phyloP scores from a whole-genome alignment of 345 rosid species.

The Salix koriyanagi region DNA sequence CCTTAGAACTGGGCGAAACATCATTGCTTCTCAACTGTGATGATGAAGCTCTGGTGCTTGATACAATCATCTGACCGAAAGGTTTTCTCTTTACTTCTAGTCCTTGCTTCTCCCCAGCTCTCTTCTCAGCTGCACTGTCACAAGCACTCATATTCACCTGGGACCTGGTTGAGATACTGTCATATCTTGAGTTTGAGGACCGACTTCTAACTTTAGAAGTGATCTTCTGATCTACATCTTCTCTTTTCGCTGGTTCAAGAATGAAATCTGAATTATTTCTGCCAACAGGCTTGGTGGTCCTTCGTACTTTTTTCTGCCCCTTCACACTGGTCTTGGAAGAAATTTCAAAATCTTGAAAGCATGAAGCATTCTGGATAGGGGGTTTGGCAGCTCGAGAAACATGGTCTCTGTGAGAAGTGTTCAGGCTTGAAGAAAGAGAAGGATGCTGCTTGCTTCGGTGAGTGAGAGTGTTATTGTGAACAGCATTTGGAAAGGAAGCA shows the following conservation, averaged over 20 bases:
- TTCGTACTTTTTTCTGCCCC: slow-evolving; percentile 27
- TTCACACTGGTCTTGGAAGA: slow-evolving; percentile 40
- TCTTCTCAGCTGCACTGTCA: slow-evolving; percentile 16
- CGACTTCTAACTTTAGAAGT: slow-evolving; percentile 13
- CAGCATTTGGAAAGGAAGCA: slow-evolving; percentile 21
- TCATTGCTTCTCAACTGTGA: slow-evolving; percentile 31
- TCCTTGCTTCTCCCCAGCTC: slow-evolving; percentile 5
- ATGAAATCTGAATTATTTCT: slow-evolving; percentile 9
- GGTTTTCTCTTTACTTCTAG: slow-evolving; percentile 13
- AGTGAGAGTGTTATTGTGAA: slow-evolving; percentile 28
- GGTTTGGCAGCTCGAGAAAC: slow-evolving; percentile 35
- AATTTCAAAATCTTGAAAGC: slow-evolving; percentile 36
- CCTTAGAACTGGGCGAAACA: slow-evolving; percentile 27
- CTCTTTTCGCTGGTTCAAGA: slow-evolving; percentile 20
- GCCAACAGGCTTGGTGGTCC: slow-evolving; percentile 31
- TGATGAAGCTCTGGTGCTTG: slow-evolving; percentile 23
- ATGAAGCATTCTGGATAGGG: slow-evolving; percentile 27
- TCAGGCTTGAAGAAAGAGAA: slow-evolving; percentile 22
- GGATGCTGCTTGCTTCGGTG: slow-evolving; percentile 19
- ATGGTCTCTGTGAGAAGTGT: slow-evolving; percentile 28
- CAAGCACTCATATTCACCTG: slow-evolving; percentile 15
- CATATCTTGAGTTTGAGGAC: slow-evolving; percentile 14
- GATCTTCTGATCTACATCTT: slow-evolving; percentile 13
- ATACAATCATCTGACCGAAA: slow-evolving; percentile 19
- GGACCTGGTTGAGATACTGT: slow-evolving; percentile 4